Base-by-base conservation (phyloP, 176 grass and related monocot genomes). In the Phoenix dactylifera region DNA sequence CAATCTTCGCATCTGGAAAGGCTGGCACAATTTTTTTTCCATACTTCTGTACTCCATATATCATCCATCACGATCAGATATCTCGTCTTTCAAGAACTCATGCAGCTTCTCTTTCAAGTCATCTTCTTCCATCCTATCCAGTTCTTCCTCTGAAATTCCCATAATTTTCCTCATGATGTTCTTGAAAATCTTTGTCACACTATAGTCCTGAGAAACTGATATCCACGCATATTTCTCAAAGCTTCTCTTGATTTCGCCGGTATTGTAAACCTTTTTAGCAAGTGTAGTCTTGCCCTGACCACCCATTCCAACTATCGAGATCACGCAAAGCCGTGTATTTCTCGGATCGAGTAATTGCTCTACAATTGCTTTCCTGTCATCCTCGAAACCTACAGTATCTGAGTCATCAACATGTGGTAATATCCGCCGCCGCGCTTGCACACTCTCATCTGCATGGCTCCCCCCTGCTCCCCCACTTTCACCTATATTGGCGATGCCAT, bases 61-160 rank as follows among this genome's bases (percentile, higher is more conserved):
- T 64, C 61, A 49, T 64, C 61, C 18, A 50, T 14, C 3, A 16
- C 61, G 15, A 64, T 24, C 20, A 64, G 18, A 50, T 49, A 64
- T 16, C n/a, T 50, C 6, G 1, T 49, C 6, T 5, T 49, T 22
- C 39, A 50, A 64, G 14, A 64, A 50, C 9, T 50, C 15, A 15
- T 24, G 19, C 30, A 64, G 17, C 61, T 15, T 50, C 18, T 63
- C 60, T 35, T 35, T 35, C 12, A 50, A 49, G 0, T 22, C 61
- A 49, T 44, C 9, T 16, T 64, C 30, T 16, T 49, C 39, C 18
- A 50, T 64, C 32, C 32, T 2, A 12, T 39, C 32, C 6, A 1
- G 32, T 39, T 39, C 32, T 10, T 39, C 32, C 7, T 39, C 12
- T 0, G 32, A 39, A 39, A 39, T 39, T 39, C 7, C 32, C 0